phyloP scores from a whole-genome alignment of 768 basidiomycete genomes.

The Phylloporus sp. region DNA sequence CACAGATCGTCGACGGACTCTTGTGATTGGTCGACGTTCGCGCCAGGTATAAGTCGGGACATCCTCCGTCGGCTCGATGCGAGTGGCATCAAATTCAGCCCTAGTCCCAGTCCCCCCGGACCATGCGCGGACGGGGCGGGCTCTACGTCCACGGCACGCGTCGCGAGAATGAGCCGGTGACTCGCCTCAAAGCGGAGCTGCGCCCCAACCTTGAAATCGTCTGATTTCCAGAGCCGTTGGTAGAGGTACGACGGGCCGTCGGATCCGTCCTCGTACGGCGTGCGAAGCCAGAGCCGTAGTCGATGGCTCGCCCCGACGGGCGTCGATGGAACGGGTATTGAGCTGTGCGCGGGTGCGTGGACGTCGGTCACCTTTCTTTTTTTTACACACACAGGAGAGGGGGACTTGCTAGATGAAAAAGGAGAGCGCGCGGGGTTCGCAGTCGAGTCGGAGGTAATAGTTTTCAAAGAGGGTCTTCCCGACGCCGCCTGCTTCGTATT shows the following conservation, averaged over 20 bases:
- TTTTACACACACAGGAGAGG: neutral
- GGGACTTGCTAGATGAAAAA: constrained; percentile 60
- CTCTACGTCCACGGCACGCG: constrained; percentile 13
- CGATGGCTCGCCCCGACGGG: constrained; percentile 59
- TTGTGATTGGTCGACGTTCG: neutral
- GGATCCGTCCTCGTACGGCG: constrained; percentile 21
- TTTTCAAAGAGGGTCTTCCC: constrained; percentile 54
- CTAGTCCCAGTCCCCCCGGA: neutral
- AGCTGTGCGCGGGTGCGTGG: constrained; percentile 29
- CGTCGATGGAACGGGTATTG: constrained; percentile 50
- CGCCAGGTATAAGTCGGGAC: constrained; percentile 9
- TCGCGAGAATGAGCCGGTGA: constrained; percentile 48
- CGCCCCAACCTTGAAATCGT: constrained; percentile 58
- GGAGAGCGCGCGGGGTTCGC: constrained; percentile 48
- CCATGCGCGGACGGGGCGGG: neutral
- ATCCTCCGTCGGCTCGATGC: constrained; percentile 1
- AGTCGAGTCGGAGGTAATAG: constrained; percentile 48
- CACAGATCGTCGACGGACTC: constrained; percentile 16
- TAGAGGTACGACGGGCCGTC: constrained; percentile 43
- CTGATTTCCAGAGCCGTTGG: constrained; percentile 64
- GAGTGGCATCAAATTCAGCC: neutral
- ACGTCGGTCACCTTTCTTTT: neutral
- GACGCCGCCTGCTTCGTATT: constrained; percentile 63
- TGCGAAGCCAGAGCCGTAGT: constrained; percentile 61
- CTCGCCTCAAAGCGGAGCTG: constrained; percentile 54